Percentiles rank a stretch among this genome's conserved stretches.
These are phyloP conservation scores for Hymenoscyphus occultus DNA, from an alignment of 2,329 filamentous ascomycete genomes.

Conservation along the genomic window DNA sequence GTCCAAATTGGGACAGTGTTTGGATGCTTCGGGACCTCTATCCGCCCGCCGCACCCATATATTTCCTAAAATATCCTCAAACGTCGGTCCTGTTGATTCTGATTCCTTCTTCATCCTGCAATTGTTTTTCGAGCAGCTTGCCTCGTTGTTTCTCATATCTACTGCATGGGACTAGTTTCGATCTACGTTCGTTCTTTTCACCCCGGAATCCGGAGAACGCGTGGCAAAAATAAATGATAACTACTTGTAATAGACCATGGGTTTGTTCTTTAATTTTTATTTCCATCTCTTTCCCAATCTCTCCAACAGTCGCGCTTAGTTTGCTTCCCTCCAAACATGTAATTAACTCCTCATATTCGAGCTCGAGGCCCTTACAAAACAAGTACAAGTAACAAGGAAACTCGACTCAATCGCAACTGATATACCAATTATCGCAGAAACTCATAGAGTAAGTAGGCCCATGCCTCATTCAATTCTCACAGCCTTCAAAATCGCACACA, in stretches of 20 bases:
- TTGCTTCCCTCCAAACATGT: neutral
- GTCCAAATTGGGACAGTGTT: neutral
- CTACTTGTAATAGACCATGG: too few species aligned
- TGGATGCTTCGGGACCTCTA: neutral
- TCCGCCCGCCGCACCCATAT: neutral
- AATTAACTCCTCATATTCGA: neutral
- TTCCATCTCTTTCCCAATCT: too few species aligned
- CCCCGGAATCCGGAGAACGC: too few species aligned
- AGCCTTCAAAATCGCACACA: neutral
- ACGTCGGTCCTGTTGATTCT: neutral
- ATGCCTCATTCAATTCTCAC: neutral
- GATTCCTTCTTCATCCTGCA: slow-evolving; percentile 1
- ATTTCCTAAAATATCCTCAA: neutral
- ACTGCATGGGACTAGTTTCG: too few species aligned
- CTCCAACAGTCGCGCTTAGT: neutral
- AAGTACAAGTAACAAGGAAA: too few species aligned
- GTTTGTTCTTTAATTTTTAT: too few species aligned
- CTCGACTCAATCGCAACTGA: too few species aligned
- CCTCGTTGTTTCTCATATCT: too few species aligned
- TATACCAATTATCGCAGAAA: too few species aligned
- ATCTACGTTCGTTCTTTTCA: too few species aligned
- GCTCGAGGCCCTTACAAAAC: neutral
- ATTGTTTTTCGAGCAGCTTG: neutral
- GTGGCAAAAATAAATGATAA: too few species aligned
- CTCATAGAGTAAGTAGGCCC: neutral